Evolutionary conservation across 345 rosid species (phyloP).

Genomic region (Corymbia maculata): DNA sequence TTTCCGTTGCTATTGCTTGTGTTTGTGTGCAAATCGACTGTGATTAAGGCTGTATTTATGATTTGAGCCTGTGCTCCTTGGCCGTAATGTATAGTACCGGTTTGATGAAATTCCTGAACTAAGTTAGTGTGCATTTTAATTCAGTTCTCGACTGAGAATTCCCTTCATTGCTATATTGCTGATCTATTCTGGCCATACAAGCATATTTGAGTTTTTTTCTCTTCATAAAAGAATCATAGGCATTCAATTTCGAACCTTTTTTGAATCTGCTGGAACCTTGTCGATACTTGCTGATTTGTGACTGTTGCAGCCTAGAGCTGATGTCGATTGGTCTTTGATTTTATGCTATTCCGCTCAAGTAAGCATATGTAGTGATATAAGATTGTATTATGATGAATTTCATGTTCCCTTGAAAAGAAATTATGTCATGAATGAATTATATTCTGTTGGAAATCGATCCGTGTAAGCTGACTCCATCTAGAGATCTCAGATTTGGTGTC

Average conservation of each 20-base stretch:
- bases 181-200: background rate
- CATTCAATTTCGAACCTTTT: background rate
- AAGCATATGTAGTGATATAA: background rate
- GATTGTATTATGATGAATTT: background rate
- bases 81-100: background rate
- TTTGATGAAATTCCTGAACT: background rate
- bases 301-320: accelerated
- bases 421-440: background rate
- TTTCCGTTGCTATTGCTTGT: background rate
- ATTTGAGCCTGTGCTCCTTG: background rate
- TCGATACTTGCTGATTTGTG: accelerated
- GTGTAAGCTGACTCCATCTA: too few relatives aligned
- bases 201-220: background rate
- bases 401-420: too few relatives aligned
- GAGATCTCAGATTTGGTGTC: background rate
- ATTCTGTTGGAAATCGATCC: background rate
- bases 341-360: background rate
- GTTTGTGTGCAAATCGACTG: background rate
- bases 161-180: background rate
- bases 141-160: background rate
- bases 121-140: background rate
- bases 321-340: background rate
- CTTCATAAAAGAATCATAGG: background rate
- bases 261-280: background rate
- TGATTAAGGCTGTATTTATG: background rate